phyloP scores from a whole-genome alignment of 2,329 filamentous ascomycete species.

The Hypoxylon sp. region DNA sequence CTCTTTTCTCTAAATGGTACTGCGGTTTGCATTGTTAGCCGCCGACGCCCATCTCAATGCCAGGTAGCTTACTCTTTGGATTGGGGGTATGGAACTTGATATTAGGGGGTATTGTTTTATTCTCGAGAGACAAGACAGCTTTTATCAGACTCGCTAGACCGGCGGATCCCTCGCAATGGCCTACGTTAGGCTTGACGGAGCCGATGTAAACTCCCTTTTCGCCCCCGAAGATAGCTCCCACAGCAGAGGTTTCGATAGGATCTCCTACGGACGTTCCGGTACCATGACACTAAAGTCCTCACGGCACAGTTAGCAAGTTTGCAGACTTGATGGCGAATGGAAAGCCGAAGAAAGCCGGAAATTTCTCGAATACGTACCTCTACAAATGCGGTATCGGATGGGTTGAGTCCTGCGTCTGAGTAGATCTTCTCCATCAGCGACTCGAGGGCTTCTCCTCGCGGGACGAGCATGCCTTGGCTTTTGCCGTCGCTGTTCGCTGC shows the following conservation, averaged over 20 bases:
- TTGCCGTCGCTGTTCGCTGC: slow-evolving; percentile 55
- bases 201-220: slow-evolving; percentile 36
- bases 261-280: slow-evolving; percentile 55
- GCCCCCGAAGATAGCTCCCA: slow-evolving; percentile 44
- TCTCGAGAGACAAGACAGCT: slow-evolving; percentile 47
- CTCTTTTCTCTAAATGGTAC: slow-evolving; percentile 39
- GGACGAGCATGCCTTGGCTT: slow-evolving; percentile 55
- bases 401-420: slow-evolving; percentile 32
- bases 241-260: slow-evolving; percentile 49
- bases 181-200: slow-evolving; percentile 46
- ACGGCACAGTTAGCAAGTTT: slow-evolving; percentile 11
- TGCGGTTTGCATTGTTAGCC: slow-evolving; percentile 24
- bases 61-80: slow-evolving; percentile 36
- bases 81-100: slow-evolving; percentile 45
- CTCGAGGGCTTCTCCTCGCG: slow-evolving; percentile 49
- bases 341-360: not conserved
- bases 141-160: slow-evolving; percentile 50
- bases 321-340: not conserved
- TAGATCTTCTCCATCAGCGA: slow-evolving; percentile 49
- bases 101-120: slow-evolving; percentile 46
- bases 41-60: not conserved
- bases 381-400: slow-evolving; percentile 42
- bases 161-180: slow-evolving; percentile 45
- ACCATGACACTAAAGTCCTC: slow-evolving; percentile 47
- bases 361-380: slow-evolving; percentile 32